These are phyloP conservation scores for Phalaenopsis hybrid DNA, from an alignment of 116 monocot genomes.

Conservation along the genomic window DNA sequence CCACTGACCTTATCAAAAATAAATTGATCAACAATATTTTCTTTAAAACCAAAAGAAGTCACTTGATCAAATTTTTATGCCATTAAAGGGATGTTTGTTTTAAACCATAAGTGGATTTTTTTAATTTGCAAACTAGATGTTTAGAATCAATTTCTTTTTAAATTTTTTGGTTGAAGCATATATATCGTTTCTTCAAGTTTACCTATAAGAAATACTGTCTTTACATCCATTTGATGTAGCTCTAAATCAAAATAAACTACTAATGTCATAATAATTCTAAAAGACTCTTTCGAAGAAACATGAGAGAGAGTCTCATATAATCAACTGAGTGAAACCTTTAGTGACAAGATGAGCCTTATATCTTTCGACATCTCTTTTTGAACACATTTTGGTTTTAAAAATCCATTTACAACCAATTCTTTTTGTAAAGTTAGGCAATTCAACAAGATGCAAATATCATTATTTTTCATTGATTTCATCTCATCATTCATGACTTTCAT, in stretches of 20 bases:
- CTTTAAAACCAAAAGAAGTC: too few relatives aligned
- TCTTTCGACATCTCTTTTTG: too few relatives aligned
- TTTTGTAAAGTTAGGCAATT: too few relatives aligned
- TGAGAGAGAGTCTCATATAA: constrained; percentile 5
- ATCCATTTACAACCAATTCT: neutral
- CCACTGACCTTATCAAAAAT: too few relatives aligned
- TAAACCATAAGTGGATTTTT: neutral
- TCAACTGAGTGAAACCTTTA: neutral
- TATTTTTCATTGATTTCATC: too few relatives aligned
- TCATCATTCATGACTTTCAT: too few relatives aligned
- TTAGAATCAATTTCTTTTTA: neutral
- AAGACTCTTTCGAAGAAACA: neutral
- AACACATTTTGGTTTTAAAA: neutral
- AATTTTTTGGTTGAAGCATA: neutral
- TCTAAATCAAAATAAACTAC: too few relatives aligned
- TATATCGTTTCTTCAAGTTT: neutral
- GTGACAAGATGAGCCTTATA: neutral
- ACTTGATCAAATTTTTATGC: too few relatives aligned
- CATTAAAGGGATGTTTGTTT: neutral
- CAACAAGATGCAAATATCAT: too few relatives aligned
- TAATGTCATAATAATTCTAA: neutral
- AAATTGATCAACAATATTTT: too few relatives aligned
- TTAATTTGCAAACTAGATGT: neutral
- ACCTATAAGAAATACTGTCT: neutral
- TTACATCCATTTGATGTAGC: too few relatives aligned